Base-by-base conservation (phyloP, 352 stramenopile genomes). In the Pilasporangium apinafurcum region DNA sequence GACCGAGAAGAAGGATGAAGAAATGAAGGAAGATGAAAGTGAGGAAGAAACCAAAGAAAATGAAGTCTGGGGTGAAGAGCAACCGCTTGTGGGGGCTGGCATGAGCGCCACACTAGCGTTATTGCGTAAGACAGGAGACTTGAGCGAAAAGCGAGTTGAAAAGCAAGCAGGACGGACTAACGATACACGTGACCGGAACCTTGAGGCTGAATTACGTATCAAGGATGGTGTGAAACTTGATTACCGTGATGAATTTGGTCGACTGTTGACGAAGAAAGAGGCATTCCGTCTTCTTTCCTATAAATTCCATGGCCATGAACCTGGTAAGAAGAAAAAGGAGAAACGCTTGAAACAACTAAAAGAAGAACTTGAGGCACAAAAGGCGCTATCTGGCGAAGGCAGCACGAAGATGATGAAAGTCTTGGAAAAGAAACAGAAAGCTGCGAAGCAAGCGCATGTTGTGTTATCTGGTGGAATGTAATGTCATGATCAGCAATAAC, bases 301-400 rank as follows among this genome's bases (percentile, higher is more conserved):
- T 76, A 96, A 97, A 55, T 99, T 99, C 68, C 96, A 99, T 62
- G 96, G 96, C 20, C 92, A 98, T 53, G 93, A 92, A 5, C 96
- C 92, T 5, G 90, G 86, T 6, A 98, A 98, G 68, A 98, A 98
- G 62, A 98, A 98, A 55, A 86, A 98, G 53, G 96, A 98, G 56
- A 98, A 98, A 59, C 76, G 88, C 2, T 48, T 95, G 26, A 90
- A 87, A 39, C 62, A 92, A 42, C 53, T 96, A 2, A 90, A 95
- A 57, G 77, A 90, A 35, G 80, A 93, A 39, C 59, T 91, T 13
- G 56, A 68, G 28, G 63, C 79, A 7, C 73, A 90, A 44, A 91
- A 95, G 48, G 48, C 75, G 33, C 52, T 88, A 5, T 87, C 74
- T 2, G 75, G 68, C 28, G 77, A 91, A 65, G 76, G 70, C n/a